These are phyloP conservation scores for Neurospora intermedia DNA, from an alignment of 495 filamentous ascomycete species.

Conservation along the genomic window DNA sequence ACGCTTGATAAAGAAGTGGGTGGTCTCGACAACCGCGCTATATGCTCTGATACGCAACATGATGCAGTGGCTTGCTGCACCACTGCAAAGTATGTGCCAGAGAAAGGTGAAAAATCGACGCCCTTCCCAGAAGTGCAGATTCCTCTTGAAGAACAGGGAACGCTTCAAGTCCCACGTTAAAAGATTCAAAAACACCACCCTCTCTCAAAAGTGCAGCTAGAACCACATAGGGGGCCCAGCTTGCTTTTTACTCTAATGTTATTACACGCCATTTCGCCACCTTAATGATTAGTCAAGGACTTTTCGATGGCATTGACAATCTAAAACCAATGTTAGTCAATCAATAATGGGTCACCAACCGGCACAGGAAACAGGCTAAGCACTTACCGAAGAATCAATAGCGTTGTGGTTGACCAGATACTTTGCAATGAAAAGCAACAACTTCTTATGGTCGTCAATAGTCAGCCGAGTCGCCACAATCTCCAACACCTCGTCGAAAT, in stretches of 20 bases:
- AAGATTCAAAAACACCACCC: not conserved
- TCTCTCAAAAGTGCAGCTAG: not conserved
- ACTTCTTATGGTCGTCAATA: conserved; percentile 76
- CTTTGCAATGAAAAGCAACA: conserved; percentile 71
- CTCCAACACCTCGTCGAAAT: conserved; percentile 78
- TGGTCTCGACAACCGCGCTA: not conserved
- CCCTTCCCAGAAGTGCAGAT: not conserved
- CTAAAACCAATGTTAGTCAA: not conserved
- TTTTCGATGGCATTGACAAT: conserved; percentile 4
- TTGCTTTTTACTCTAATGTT: not conserved
- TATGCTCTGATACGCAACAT: not conserved
- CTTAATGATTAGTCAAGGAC: not conserved
- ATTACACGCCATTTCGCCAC: not conserved
- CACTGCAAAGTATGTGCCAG: not conserved
- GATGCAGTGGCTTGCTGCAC: not conserved
- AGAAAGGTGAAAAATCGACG: not conserved
- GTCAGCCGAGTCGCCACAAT: conserved; percentile 74
- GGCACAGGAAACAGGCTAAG: not conserved
- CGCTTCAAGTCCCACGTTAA: not conserved
- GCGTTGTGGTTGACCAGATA: conserved; percentile 77
- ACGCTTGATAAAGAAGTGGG: not conserved
- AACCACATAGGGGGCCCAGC: not conserved
- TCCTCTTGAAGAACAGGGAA: not conserved
- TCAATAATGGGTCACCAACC: not conserved
- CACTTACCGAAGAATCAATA: conserved; percentile 9